phyloP scores from a whole-genome alignment of 2,329 filamentous ascomycete genomes.

The Aspergillus candidus region DNA sequence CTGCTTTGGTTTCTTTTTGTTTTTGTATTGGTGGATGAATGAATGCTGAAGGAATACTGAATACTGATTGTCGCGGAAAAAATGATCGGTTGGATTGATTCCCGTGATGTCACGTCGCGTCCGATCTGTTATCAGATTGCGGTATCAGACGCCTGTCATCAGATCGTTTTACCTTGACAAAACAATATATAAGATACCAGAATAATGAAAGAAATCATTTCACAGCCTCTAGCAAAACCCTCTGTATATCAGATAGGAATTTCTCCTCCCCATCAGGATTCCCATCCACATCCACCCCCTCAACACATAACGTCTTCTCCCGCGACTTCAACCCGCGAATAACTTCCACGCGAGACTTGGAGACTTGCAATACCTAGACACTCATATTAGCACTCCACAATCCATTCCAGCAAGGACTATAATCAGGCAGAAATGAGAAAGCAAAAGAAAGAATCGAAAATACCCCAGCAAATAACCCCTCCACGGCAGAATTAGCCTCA shows the following conservation, averaged over 20 bases:
- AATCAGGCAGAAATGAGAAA: not conserved
- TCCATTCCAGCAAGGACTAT: not conserved
- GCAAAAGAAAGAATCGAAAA: not conserved
- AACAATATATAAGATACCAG: not conserved
- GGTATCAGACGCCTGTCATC: too few relatives aligned
- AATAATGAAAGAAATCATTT: not conserved
- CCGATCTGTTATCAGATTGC: slow-evolving; percentile 1
- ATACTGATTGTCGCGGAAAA: slow-evolving; percentile 2
- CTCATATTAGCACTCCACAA: not conserved
- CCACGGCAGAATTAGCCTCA: slow-evolving; percentile 63
- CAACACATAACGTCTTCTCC: slow-evolving; percentile 53
- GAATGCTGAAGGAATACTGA: too few relatives aligned
- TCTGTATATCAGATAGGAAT: slow-evolving; percentile 18
- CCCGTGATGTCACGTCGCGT: slow-evolving; percentile 17
- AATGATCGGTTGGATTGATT: slow-evolving; percentile 10
- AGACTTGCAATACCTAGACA: slow-evolving; percentile 50
- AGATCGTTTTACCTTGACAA: not conserved
- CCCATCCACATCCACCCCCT: slow-evolving; percentile 22
- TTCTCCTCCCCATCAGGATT: slow-evolving; percentile 22
- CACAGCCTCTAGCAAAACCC: slow-evolving; percentile 16
- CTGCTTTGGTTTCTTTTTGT: not conserved
- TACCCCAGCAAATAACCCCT: slow-evolving; percentile 57
- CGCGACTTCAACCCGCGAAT: slow-evolving; percentile 58
- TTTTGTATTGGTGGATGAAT: not conserved
- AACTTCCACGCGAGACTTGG: slow-evolving; percentile 59